Conservation (phyloP, 208 protist species). For the Acanthamoeba castellanii region DNA sequence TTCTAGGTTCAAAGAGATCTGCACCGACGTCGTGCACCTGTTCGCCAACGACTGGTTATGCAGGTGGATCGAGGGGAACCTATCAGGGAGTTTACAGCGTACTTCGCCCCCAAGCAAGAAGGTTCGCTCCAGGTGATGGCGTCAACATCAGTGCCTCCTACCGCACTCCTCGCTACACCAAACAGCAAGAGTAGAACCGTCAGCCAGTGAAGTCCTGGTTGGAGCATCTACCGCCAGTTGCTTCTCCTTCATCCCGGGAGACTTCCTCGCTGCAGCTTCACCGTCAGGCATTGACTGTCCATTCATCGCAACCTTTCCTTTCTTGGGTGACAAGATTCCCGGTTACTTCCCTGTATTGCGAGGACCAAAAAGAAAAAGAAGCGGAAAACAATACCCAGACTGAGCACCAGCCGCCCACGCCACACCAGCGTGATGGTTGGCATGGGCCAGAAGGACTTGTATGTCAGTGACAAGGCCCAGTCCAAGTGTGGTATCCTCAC, state of each 20-base stretch:
- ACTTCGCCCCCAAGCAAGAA: not conserved
- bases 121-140: not conserved
- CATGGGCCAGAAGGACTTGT: constrained; percentile 89
- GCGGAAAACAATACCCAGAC: too few relatives aligned
- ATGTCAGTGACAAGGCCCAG: constrained; percentile 90
- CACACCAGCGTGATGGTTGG: constrained; percentile 96
- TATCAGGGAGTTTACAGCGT: too few relatives aligned
- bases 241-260: too few relatives aligned
- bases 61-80: too few relatives aligned
- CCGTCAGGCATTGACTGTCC: too few relatives aligned
- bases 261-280: too few relatives aligned
- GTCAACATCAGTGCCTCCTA: not conserved
- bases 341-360: too few relatives aligned
- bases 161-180: not conserved
- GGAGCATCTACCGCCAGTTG: too few relatives aligned
- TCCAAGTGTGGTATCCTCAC: constrained; percentile 87
- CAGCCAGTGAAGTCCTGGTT: not conserved
- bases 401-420: constrained; percentile 95
- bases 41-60: not conserved
- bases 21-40: not conserved
- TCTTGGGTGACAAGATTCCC: too few relatives aligned
- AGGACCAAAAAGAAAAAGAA: too few relatives aligned
- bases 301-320: too few relatives aligned
- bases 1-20: not conserved
- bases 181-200: not conserved